Percentiles rank a stretch among this genome's conserved stretches.
Conservation (phyloP, 2,329 filamentous ascomycete species). For the Neopestalotiopsis sp. region DNA sequence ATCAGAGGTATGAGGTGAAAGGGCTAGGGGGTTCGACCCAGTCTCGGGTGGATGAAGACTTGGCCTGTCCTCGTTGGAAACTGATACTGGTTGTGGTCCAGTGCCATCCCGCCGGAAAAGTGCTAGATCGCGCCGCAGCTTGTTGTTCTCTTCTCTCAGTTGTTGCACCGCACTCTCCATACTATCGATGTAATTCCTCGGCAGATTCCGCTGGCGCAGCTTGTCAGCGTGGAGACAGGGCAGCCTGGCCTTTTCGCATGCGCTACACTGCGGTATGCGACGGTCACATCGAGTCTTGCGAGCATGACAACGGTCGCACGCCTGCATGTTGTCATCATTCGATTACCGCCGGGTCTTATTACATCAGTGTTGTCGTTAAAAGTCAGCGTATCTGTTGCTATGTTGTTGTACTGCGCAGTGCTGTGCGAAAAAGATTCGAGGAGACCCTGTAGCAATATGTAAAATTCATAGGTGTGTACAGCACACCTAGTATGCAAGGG, state of each 20-base stretch:
- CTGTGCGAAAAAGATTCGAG: not conserved
- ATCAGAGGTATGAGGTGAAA: not conserved
- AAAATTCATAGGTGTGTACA: too few relatives aligned
- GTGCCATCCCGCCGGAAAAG: not conserved
- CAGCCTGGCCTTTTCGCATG: constrained; percentile 1
- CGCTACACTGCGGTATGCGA: constrained; percentile 10
- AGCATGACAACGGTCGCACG: constrained; percentile 11
- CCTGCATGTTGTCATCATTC: not conserved
- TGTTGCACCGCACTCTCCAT: constrained; percentile 1
- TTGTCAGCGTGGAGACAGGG: constrained; percentile 8
- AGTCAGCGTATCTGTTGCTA: not conserved
- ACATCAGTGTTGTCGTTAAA: not conserved
- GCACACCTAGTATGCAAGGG: too few relatives aligned
- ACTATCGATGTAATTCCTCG: constrained; percentile 7
- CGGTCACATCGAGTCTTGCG: constrained; percentile 12
- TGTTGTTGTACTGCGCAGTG: not conserved
- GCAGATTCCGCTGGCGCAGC: constrained; percentile 9
- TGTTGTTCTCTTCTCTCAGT: constrained; percentile 8
- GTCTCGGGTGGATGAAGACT: not conserved
- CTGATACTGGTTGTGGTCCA: not conserved
- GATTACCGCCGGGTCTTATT: not conserved
- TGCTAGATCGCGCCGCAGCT: not conserved
- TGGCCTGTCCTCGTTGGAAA: not conserved
- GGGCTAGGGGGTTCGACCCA: not conserved
- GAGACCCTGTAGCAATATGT: not conserved